Evolutionary conservation across 148 eudicot species (phyloP).

Genomic region (Chenopodium album): DNA sequence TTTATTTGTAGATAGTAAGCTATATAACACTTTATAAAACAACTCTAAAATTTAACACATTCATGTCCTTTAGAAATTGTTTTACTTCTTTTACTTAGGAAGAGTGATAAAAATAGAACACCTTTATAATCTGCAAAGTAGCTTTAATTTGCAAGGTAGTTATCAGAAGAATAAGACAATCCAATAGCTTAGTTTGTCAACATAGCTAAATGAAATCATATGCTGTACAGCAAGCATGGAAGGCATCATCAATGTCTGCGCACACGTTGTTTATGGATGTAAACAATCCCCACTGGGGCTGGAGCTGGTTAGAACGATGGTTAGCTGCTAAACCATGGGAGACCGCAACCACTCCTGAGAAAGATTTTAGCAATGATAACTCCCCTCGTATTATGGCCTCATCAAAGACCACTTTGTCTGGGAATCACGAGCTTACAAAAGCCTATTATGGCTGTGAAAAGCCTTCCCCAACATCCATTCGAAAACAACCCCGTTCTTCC

Average conservation of each 20-base stretch:
- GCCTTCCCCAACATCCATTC: constrained; percentile 39
- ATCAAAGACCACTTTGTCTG: constrained; percentile 14
- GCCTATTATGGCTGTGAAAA: constrained; percentile 23
- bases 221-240: constrained; percentile 81
- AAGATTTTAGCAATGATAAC: constrained; percentile 38
- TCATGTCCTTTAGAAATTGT: neutral
- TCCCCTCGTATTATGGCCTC: constrained; percentile 39
- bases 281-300: constrained; percentile 87
- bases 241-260: constrained; percentile 58
- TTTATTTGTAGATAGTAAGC: too few species aligned
- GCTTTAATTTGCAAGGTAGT: neutral
- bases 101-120: neutral
- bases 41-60: too few species aligned
- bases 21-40: too few species aligned
- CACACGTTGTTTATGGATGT: constrained; percentile 72
- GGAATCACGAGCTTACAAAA: constrained; percentile 20
- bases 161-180: neutral
- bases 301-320: constrained; percentile 98
- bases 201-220: constrained; percentile 17
- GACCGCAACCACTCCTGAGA: constrained; percentile 38
- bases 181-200: neutral
- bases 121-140: neutral
- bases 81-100: neutral
- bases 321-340: constrained; percentile 87
- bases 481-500: constrained; percentile 38